Evolutionary conservation across 495 filamentous ascomycete species (phyloP).

Genomic region (Xylaria castorea): DNA sequence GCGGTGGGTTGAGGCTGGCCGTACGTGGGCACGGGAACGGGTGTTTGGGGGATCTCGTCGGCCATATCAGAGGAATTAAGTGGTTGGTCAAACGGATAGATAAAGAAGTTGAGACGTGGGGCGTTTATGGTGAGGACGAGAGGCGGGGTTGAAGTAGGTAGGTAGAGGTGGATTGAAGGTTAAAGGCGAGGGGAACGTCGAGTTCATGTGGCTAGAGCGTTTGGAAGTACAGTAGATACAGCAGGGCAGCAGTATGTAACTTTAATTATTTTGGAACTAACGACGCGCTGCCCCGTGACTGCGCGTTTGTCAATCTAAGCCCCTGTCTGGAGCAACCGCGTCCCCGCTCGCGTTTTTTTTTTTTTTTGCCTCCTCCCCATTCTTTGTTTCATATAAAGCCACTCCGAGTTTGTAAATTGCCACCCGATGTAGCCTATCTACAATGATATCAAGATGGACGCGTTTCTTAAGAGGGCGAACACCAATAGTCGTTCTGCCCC

Average conservation of each 20-base stretch:
- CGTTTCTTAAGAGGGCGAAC: slow-evolving; percentile 33
- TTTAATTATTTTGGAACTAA: slow-evolving; percentile 3
- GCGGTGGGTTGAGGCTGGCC: slow-evolving; percentile 34
- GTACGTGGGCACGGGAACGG: slow-evolving; percentile 37
- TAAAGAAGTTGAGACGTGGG: not conserved
- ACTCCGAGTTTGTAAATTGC: not conserved
- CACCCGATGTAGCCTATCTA: not conserved
- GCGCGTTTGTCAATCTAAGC: slow-evolving; percentile 31
- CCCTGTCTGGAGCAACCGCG: slow-evolving; percentile 29
- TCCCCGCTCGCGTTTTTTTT: slow-evolving; percentile 31
- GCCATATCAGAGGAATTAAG: slow-evolving; percentile 27
- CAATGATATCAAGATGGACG: slow-evolving; percentile 32
- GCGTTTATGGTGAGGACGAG: not conserved
- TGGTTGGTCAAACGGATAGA: not conserved
- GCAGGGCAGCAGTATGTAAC: not conserved
- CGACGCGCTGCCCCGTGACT: slow-evolving; percentile 34
- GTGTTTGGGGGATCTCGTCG: slow-evolving; percentile 37
- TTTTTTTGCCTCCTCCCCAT: slow-evolving; percentile 25
- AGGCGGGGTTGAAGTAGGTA: not conserved
- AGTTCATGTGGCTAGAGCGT: not conserved
- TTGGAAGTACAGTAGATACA: not conserved
- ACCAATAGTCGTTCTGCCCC: not conserved
- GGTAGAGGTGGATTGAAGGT: not conserved
- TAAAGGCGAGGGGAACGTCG: not conserved
- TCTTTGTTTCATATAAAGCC: slow-evolving; percentile 6